Percentiles rank a stretch among this genome's conserved stretches.
phyloP scores from a whole-genome alignment of 1,284 basidiomycete genomes.

The Leccinum olivaceoglutinosum region DNA sequence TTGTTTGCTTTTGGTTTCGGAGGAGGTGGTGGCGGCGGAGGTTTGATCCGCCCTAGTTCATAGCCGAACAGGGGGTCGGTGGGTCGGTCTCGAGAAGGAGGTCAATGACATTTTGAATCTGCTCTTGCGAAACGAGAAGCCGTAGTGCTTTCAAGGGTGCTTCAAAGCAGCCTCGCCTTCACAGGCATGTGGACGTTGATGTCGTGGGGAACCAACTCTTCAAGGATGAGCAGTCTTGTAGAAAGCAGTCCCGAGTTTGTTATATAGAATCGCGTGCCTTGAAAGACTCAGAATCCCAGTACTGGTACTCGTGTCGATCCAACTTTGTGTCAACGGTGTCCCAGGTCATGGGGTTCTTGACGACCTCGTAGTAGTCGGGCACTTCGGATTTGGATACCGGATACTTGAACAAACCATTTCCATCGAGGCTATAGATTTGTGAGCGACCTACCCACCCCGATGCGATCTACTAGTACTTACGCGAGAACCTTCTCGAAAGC shows the following conservation, averaged over 20 bases:
- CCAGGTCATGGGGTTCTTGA: constrained; percentile 91
- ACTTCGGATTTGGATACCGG: constrained; percentile 79
- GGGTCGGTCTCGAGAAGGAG: constrained; percentile 54
- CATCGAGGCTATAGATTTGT: constrained; percentile 57
- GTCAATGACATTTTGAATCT: constrained; percentile 46
- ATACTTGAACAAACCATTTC: constrained; percentile 68
- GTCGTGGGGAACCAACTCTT: constrained; percentile 42
- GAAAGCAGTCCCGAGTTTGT: constrained; percentile 69
- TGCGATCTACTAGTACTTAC: constrained; percentile 39
- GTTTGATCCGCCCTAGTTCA: constrained; percentile 59
- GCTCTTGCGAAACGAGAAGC: constrained; percentile 46
- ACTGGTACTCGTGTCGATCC: constrained; percentile 56
- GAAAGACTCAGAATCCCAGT: constrained; percentile 73
- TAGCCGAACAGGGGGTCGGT: constrained; percentile 62
- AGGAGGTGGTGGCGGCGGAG: constrained; percentile 41
- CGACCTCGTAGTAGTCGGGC: constrained; percentile 89
- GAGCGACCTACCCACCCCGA: not conserved
- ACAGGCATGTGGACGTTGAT: constrained; percentile 14
- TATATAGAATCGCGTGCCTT: constrained; percentile 89
- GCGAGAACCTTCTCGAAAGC: constrained; percentile 67
- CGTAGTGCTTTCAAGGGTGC: constrained; percentile 52
- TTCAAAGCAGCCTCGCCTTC: constrained; percentile 42
- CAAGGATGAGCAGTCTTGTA: constrained; percentile 67
- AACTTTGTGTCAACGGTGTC: constrained; percentile 74
- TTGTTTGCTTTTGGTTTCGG: constrained; percentile 32